A percentile compares a stretch with the other conserved stretches of the same genome.
phyloP scores from a whole-genome alignment of 1,284 basidiomycete genomes.

The Fistulina hepatica region DNA sequence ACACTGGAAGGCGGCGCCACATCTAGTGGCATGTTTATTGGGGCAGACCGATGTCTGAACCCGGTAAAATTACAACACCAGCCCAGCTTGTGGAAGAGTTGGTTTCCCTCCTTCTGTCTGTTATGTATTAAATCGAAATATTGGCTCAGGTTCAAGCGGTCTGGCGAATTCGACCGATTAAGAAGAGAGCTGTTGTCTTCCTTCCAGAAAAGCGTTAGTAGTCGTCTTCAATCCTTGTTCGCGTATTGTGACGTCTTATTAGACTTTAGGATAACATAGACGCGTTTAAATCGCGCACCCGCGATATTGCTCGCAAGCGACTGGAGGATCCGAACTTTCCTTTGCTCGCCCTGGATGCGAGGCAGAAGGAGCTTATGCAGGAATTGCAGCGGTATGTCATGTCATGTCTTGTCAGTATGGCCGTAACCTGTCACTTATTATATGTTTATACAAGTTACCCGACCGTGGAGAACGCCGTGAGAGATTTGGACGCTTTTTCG shows the following conservation, averaged over 20 bases:
- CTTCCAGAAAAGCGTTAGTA: slow-evolving; percentile 53
- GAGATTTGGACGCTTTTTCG: slow-evolving; percentile 39
- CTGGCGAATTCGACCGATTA: slow-evolving; percentile 67
- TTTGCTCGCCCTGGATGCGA: slow-evolving; percentile 39
- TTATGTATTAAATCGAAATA: not conserved
- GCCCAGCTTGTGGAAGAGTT: slow-evolving; percentile 52
- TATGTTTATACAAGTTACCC: slow-evolving; percentile 34
- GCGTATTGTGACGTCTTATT: slow-evolving; percentile 7
- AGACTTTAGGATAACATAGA: slow-evolving; percentile 40
- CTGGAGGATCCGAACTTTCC: slow-evolving; percentile 43
- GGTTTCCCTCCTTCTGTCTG: slow-evolving; percentile 13
- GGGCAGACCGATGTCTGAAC: too few species aligned
- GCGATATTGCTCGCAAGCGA: slow-evolving; percentile 48
- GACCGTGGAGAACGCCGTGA: slow-evolving; percentile 53
- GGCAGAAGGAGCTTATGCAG: slow-evolving; percentile 52
- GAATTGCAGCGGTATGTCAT: slow-evolving; percentile 54
- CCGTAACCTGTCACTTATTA: too few species aligned
- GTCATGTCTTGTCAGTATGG: not conserved
- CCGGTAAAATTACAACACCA: slow-evolving; percentile 46
- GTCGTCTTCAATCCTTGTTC: slow-evolving; percentile 6
- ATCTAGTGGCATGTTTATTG: too few species aligned
- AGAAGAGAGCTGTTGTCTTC: slow-evolving; percentile 52
- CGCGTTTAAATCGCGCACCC: slow-evolving; percentile 43
- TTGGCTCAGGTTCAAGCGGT: slow-evolving; percentile 57
- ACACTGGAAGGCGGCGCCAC: too few species aligned